Base-by-base conservation (phyloP, 805 yeast species). In the Maudiozyma pseudohumilis region DNA sequence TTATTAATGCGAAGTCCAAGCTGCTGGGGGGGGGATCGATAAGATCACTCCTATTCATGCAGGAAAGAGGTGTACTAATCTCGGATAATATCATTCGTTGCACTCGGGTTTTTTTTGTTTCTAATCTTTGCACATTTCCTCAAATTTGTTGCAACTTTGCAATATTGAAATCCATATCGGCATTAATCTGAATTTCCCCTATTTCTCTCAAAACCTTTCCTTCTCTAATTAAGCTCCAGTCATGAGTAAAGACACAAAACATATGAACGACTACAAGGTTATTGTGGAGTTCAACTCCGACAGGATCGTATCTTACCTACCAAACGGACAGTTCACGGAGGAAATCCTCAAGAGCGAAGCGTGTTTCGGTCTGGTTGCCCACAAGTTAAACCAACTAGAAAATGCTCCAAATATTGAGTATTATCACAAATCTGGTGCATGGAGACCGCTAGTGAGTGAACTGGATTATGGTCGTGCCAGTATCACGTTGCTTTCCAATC, bases 231-330 rank as follows among this genome's bases (percentile, higher is more conserved):
- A n/a, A n/a, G n/a, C n/a, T n/a, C n/a, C n/a, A n/a, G n/a, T n/a
- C n/a, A n/a, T n/a, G n/a, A 28, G 31, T 16, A 13, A 28, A 28
- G 18, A 13, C 19, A 7, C 20, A 17, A 20, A 28, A 15, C 31
- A 29, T 11, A 29, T 29, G 32, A 19, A 31, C 34, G 34, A 31
- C 13, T 31, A 31, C 11, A 31, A 31, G 17, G 26, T 31, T 12
- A 21, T 31, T 4, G 20, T 31, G 8, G 34, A 31, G 26, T 31
- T 21, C 12, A 31, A 31, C 26, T 20, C 25, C 6, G 34, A 31
- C 6, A 20, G 34, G 10, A 31, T 31, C 10, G 26, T 31, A 12
- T 21, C 34, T 18, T 31, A 31, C 22, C 16, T 31, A 21, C 34
- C 34, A 10, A 21, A 31, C 13, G 34, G 34, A 6, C 10, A 13